A percentile compares a stretch with the other conserved stretches of the same genome.
phyloP scores from a whole-genome alignment of 192 early-diverging fungal genomes.

The Glomus cerebriforme region DNA sequence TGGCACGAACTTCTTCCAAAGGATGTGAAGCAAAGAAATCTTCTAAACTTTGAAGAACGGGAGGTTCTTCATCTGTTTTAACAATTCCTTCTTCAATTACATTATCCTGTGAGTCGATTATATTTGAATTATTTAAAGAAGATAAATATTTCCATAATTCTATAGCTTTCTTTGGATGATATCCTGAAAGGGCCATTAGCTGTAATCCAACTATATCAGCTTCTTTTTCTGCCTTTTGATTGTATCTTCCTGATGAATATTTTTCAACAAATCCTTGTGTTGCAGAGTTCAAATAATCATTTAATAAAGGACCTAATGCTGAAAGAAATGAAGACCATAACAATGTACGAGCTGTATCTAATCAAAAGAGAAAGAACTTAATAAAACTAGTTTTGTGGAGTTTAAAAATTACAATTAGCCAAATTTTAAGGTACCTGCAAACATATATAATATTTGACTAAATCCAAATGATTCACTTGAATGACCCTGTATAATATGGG shows the following conservation, averaged over 20 bases:
- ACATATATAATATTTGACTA: conserved; percentile 49
- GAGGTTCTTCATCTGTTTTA: not conserved
- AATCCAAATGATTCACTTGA: conserved; percentile 58
- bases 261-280: conserved; percentile 35
- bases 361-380: not conserved
- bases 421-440: conserved; percentile 42
- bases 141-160: conserved; percentile 42
- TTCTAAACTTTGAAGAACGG: not conserved
- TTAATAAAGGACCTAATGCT: conserved; percentile 40
- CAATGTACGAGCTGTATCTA: conserved; percentile 38
- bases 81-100: not conserved
- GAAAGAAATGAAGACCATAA: conserved; percentile 38
- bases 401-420: not conserved
- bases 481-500: conserved; percentile 57
- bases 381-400: not conserved
- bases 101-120: not conserved
- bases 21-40: conserved; percentile 10
- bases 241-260: conserved; percentile 37
- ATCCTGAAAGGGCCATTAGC: conserved; percentile 59
- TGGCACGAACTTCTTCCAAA: not conserved
- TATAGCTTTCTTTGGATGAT: conserved; percentile 53
- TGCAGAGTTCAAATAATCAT: conserved; percentile 35
- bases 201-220: conserved; percentile 53
- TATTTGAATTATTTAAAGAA: not conserved
- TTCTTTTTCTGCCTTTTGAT: conserved; percentile 47